A percentile compares a stretch with the other conserved stretches of the same genome.
Evolutionary conservation across 352 stramenopile genomes (phyloP).

Genomic region (Globisporangium carolinianum): DNA sequence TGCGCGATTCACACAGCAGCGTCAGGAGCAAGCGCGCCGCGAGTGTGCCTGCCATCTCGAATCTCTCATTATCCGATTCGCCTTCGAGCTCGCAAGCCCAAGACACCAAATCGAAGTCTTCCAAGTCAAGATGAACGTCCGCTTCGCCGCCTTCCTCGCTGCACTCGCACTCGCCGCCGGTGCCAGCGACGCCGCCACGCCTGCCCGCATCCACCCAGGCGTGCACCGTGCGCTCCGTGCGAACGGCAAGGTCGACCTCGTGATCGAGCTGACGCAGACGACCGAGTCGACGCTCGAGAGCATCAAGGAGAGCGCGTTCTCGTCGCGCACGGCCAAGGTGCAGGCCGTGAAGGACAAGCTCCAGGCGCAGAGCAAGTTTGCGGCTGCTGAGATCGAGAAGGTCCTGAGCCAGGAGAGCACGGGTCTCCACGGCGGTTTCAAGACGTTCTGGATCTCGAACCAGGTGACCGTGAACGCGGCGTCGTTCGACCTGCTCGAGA

Average conservation of each 20-base stretch:
- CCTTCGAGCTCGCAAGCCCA: not conserved
- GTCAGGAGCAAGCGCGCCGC: too few species aligned
- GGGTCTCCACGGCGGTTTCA: constrained; percentile 5
- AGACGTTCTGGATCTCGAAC: constrained; percentile 24
- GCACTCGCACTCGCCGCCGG: constrained; percentile 1
- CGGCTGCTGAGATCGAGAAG: constrained; percentile 3
- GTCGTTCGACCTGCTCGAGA: constrained; percentile 14
- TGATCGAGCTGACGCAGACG: constrained; percentile 21
- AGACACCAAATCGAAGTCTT: not conserved
- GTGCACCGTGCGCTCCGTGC: constrained; percentile 23
- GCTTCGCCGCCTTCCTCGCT: constrained; percentile 6
- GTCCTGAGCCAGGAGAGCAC: constrained; percentile 1
- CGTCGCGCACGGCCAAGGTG: constrained; percentile 15
- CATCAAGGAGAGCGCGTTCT: constrained; percentile 13
- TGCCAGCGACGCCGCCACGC: not conserved
- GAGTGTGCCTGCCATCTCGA: not conserved
- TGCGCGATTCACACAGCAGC: too few species aligned
- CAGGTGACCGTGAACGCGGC: constrained; percentile 10
- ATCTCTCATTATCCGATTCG: not conserved
- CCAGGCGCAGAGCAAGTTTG: not conserved
- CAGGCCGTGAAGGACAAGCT: constrained; percentile 1
- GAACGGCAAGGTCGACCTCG: constrained; percentile 27
- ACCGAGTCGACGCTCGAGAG: constrained; percentile 9
- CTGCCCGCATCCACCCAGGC: not conserved
- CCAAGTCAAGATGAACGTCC: constrained; percentile 6